These are phyloP conservation scores for Karstenula rhodostoma DNA, from an alignment of 2,329 filamentous ascomycete genomes.

Conservation along the genomic window DNA sequence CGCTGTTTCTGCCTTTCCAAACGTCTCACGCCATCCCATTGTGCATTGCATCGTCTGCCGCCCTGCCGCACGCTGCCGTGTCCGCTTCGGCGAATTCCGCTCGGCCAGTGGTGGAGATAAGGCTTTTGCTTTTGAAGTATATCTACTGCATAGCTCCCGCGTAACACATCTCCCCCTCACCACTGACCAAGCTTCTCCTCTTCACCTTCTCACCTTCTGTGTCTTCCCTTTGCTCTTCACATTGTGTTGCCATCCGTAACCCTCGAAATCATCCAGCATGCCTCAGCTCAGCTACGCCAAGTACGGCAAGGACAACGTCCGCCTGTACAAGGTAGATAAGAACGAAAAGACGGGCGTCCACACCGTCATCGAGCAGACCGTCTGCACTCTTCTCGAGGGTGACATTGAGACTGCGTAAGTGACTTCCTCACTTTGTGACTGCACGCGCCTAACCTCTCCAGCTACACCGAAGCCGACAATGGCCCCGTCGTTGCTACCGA, in stretches of 20 bases:
- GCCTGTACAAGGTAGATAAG: slow-evolving; percentile 91
- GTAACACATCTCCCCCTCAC: slow-evolving; percentile 24
- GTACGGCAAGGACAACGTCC: slow-evolving; percentile 98
- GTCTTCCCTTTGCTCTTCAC: neutral
- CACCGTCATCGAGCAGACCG: slow-evolving; percentile 92
- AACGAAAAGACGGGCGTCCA: slow-evolving; percentile 80
- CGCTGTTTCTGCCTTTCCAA: slow-evolving; percentile 28
- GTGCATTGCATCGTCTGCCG: slow-evolving; percentile 32
- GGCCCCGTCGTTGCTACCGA: slow-evolving; percentile 94
- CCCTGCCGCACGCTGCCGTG: neutral
- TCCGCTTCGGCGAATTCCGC: slow-evolving; percentile 45
- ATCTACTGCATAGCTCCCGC: slow-evolving; percentile 34
- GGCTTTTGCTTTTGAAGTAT: slow-evolving; percentile 34
- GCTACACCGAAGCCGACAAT: slow-evolving; percentile 94
- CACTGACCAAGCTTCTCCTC: slow-evolving; percentile 25
- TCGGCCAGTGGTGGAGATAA: slow-evolving; percentile 39
- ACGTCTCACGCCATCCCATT: slow-evolving; percentile 34
- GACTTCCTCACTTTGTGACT: neutral
- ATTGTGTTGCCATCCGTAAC: neutral
- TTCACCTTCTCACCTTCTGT: slow-evolving; percentile 18
- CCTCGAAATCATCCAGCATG: slow-evolving; percentile 43
- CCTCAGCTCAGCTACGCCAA: slow-evolving; percentile 66
- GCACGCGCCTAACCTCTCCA: slow-evolving; percentile 50
- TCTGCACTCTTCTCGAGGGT: slow-evolving; percentile 90
- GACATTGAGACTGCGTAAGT: slow-evolving; percentile 83